Percentiles rank a stretch among this genome's conserved stretches.
Conservation (phyloP, 768 basidiomycete genomes). For the Kwoniella bestiolae region DNA sequence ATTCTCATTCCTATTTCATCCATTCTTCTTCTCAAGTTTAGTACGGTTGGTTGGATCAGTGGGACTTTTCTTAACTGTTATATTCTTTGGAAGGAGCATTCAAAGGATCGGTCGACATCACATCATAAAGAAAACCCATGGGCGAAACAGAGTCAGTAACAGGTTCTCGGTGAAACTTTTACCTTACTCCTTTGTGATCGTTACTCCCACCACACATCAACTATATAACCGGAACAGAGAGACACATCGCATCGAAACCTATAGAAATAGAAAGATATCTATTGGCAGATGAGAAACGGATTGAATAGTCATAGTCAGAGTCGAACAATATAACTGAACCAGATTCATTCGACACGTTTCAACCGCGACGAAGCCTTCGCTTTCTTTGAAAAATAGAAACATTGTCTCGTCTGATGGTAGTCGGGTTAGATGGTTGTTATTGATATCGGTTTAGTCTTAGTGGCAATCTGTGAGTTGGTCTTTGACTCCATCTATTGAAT, state of each 20-base stretch:
- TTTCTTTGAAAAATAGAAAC: too few species aligned
- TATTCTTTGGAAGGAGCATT: too few species aligned
- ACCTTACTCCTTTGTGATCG: constrained; percentile 4
- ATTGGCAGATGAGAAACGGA: neutral
- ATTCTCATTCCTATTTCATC: too few species aligned
- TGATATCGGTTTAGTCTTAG: too few species aligned
- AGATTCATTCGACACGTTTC: too few species aligned
- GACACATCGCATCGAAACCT: neutral
- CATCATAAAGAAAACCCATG: too few species aligned
- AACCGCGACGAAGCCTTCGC: neutral
- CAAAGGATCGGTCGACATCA: too few species aligned
- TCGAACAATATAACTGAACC: too few species aligned
- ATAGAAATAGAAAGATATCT: neutral
- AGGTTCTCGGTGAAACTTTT: constrained; percentile 12
- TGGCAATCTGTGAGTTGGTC: neutral
- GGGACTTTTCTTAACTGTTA: too few species aligned
- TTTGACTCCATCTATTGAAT: neutral
- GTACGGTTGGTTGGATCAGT: too few species aligned
- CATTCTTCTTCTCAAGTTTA: too few species aligned
- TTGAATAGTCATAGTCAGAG: too few species aligned
- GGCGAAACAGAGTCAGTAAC: neutral
- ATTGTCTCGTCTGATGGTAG: neutral
- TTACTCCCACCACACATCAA: neutral
- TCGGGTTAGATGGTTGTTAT: neutral
- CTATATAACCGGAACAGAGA: neutral